These are phyloP conservation scores for Polygonum aviculare DNA, from an alignment of 148 eudicot genomes.

Conservation along the genomic window DNA sequence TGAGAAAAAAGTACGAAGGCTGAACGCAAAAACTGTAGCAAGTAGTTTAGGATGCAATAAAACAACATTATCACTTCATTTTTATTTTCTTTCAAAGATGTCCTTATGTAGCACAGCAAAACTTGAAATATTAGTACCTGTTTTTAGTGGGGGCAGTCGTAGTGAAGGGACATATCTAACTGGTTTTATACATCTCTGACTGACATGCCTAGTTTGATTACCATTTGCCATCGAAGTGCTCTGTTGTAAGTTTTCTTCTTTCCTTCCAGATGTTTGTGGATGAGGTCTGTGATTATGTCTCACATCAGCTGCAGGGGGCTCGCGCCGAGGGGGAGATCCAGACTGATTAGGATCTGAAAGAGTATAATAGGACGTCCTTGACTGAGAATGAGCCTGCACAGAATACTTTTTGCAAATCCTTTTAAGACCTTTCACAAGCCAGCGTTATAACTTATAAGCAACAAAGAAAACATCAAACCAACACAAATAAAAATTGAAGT, in stretches of 20 bases:
- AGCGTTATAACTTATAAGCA: neutral
- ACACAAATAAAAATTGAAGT: neutral
- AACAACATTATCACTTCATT: neutral
- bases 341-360: conserved; percentile 41
- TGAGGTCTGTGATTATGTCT: conserved; percentile 13
- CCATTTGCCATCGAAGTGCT: conserved; percentile 19
- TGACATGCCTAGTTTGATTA: conserved; percentile 16
- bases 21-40: neutral
- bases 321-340: conserved; percentile 79
- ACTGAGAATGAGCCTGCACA: conserved; percentile 52
- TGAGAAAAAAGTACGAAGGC: neutral
- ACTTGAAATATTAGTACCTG: conserved; percentile 39
- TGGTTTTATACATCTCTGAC: conserved; percentile 20
- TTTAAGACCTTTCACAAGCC: neutral
- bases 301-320: conserved; percentile 39
- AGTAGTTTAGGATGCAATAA: neutral
- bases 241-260: conserved; percentile 17
- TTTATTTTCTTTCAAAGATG: conserved; percentile 4
- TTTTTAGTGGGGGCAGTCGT: conserved; percentile 64
- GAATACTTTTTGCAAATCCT: conserved; percentile 3
- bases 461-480: conserved; percentile 11
- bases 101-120: neutral
- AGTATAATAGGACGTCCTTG: conserved; percentile 46
- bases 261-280: conserved; percentile 17
- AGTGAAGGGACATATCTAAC: conserved; percentile 29